Base-by-base conservation (phyloP, 192 early-diverging fungal species). In the Borealophlyctis nickersoniae region DNA sequence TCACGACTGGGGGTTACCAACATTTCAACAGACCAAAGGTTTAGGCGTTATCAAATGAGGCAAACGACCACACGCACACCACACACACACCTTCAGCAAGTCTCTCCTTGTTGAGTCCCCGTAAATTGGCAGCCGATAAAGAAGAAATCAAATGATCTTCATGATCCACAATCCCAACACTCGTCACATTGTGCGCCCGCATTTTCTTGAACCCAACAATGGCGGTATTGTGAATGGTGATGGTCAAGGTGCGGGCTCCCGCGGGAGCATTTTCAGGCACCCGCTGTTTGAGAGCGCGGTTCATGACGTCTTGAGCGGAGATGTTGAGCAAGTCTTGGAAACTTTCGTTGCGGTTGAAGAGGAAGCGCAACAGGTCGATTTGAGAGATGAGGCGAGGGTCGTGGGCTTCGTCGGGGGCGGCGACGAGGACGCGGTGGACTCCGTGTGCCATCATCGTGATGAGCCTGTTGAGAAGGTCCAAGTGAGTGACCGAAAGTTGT, bases 371-470 rank as follows among this genome's bases (percentile, higher is more conserved):
- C 5, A 58, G 57, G 31, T 58, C 57, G 9, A 32, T 58, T 58
- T 58, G 57, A 32, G 57, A 14, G 19, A 58, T n/a, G 26, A 58
- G 4, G 31, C 23, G 22, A 32, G 57, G 33, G 24, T 23, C 32
- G 26, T 4, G 24, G 57, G 9, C 16, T 19, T 4, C 4, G 26
- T 4, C 34, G 26, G 4, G 4, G 4, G 57, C 4, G 9, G 7
- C 39, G 57, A 58, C 33, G 31, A 58, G 57, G 57, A 58, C 57
- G 9, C 31, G 57, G 57, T 58, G 57, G 24, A 31, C 32, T 11
- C 57, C 57, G 22, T 58, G 23, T 14, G 26, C 16, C 57, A 58
- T 32, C 19, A 32, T n/a, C 16, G 22, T 32, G 16, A 33, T 19
- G 4, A 58, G 31, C 22, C 52, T 26, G 28, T 11, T 13, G 22